Evolutionary conservation across 2,329 filamentous ascomycete genomes (phyloP).

Genomic region (Leptographium lundbergii): DNA sequence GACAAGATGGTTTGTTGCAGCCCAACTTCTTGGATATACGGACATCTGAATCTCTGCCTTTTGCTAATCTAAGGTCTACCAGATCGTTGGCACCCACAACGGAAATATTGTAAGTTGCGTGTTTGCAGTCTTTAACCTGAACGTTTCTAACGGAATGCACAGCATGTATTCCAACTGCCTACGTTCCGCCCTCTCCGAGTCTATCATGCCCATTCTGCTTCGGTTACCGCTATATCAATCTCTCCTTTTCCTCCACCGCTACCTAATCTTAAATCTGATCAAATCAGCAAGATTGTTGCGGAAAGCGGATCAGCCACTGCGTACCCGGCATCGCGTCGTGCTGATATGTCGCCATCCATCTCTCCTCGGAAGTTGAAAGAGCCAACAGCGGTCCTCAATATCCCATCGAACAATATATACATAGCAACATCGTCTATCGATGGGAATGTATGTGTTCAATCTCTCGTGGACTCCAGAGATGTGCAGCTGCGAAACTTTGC

Average conservation of each 20-base stretch:
- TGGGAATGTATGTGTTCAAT: slow-evolving; percentile 87
- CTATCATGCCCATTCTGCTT: slow-evolving; percentile 88
- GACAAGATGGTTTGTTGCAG: slow-evolving; percentile 75
- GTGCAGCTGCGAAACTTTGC: slow-evolving; percentile 88
- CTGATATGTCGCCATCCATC: slow-evolving; percentile 34
- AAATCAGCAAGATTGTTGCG: slow-evolving; percentile 21
- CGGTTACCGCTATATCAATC: slow-evolving; percentile 77
- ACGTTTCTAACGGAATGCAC: background rate
- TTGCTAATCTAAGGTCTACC: slow-evolving; percentile 12
- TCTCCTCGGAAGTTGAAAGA: slow-evolving; percentile 40
- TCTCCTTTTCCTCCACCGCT: slow-evolving; percentile 64
- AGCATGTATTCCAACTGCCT: slow-evolving; percentile 81
- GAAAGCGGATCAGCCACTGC: slow-evolving; percentile 22
- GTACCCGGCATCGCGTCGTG: slow-evolving; percentile 24
- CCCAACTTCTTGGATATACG: background rate
- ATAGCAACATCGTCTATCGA: slow-evolving; percentile 91
- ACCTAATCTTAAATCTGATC: slow-evolving; percentile 28
- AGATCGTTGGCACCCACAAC: slow-evolving; percentile 91
- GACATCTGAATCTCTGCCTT: slow-evolving; percentile 1
- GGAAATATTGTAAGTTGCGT: slow-evolving; percentile 62
- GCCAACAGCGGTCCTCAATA: slow-evolving; percentile 49
- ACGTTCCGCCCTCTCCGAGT: slow-evolving; percentile 68
- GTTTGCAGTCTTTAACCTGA: background rate
- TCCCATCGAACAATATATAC: slow-evolving; percentile 80
- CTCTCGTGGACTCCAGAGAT: slow-evolving; percentile 76